Percentiles rank a stretch among this genome's conserved stretches.
Evolutionary conservation across 768 basidiomycete species (phyloP).

Genomic region (Tricholoma sp.): DNA sequence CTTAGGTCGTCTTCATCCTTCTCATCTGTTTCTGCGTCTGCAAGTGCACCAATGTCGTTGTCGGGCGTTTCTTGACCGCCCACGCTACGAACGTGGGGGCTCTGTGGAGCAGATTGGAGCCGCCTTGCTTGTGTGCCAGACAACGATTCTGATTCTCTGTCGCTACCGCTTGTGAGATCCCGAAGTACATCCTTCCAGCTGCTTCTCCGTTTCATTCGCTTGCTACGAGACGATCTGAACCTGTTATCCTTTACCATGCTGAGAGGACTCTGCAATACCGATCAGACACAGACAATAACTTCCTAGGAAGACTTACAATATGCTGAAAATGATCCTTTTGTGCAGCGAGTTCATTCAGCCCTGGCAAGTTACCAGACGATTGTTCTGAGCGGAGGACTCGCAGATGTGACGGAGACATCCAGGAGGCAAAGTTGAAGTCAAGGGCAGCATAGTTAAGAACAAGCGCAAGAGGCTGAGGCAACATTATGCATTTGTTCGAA

Average conservation of each 20-base stretch:
- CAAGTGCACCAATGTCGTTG: conserved; percentile 46
- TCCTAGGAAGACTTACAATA: conserved; percentile 33
- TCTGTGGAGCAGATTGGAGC: conserved; percentile 17
- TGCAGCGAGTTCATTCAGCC: conserved; percentile 61
- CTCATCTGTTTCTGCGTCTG: conserved; percentile 50
- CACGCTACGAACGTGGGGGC: conserved; percentile 5
- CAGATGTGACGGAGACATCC: conserved; percentile 86
- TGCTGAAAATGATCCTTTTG: conserved; percentile 90
- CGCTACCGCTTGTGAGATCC: conserved; percentile 38
- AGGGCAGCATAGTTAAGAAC: conserved; percentile 89
- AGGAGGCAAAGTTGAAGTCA: conserved; percentile 97
- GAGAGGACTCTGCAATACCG: conserved; percentile 59
- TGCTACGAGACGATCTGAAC: conserved; percentile 27
- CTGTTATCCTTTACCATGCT: conserved; percentile 81
- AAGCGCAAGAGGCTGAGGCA: conserved; percentile 76
- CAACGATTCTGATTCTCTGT: conserved; percentile 23
- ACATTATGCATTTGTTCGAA: conserved; percentile 27
- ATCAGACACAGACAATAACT: background rate
- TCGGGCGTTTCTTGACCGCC: conserved; percentile 5
- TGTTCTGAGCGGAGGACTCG: conserved; percentile 84
- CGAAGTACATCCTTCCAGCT: conserved; percentile 61
- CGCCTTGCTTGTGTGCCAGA: conserved; percentile 15
- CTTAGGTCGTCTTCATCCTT: conserved; percentile 35
- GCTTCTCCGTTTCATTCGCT: conserved; percentile 46
- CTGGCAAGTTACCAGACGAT: conserved; percentile 75